Base-by-base conservation (phyloP, 352 stramenopile species). In the Phytophthora rubi region DNA sequence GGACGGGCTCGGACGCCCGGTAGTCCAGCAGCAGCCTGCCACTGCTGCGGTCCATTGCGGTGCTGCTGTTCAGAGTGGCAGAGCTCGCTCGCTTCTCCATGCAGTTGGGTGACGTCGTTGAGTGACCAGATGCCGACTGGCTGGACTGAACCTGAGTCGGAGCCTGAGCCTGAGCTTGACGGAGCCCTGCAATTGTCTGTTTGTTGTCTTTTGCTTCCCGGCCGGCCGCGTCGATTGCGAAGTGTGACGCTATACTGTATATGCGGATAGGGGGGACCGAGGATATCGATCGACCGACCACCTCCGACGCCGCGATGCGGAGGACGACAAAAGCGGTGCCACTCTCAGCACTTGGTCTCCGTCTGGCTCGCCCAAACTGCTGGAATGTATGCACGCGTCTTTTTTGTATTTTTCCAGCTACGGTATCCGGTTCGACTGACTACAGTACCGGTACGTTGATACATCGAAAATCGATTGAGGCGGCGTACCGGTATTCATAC, bases 1-100 rank as follows among this genome's bases (percentile, higher is more conserved):
- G 54, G 4, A 66, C 65, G 2, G 73, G 73, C 48, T 80, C 73
- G 18, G 73, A 80, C 30, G 70, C 69, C 8, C 73, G 73, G 54
- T 77, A 80, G 54, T 70, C 58, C 5, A 72, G 13, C n/a, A 70
- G 26, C n/a, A 75, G 12, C 13, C 60, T 54, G 33, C 60, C 60
- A 35, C 63, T 70, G 53, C 32, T 68, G 51, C 64, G 62, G 33
- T 76, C 55, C 72, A 76, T 76, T 26, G 18, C 35, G 59, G 39
- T 61, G 15, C 56, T 71, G 62, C 58, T 69, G 55, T 68, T 71
- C 2, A 68, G 59, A 2, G 37, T 75, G 42, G 55, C 55, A 12
- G 49, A 61, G 33, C 59, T 70, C 60, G 65, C 67, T 37, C 37
- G 42, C 35, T 65, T 75, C 48, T 73, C 61, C 60, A 70, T 73